Evolutionary conservation across 1,284 basidiomycete genomes (phyloP).

Genomic region (Termitomyces sp.): DNA sequence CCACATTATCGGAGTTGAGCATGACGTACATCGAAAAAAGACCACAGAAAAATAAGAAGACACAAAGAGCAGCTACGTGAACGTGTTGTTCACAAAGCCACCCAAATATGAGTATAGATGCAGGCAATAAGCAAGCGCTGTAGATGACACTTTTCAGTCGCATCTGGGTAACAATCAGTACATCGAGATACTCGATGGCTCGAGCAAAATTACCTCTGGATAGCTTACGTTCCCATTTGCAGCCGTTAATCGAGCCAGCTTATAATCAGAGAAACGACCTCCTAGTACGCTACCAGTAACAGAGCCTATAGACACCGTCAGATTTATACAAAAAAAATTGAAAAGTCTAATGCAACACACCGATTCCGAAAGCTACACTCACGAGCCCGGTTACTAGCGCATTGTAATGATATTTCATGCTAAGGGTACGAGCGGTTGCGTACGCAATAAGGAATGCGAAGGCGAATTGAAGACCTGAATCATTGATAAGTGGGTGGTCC

Average conservation of each 20-base stretch:
- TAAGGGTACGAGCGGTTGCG: constrained; percentile 68
- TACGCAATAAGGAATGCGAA: constrained; percentile 69
- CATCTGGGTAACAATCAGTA: constrained; percentile 44
- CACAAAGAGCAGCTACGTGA: constrained; percentile 58
- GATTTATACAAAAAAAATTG: neutral
- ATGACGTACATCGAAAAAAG: constrained; percentile 63
- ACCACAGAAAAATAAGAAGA: constrained; percentile 61
- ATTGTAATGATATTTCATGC: constrained; percentile 59
- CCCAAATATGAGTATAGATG: constrained; percentile 63
- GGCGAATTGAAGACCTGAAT: constrained; percentile 63
- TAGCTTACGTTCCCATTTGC: constrained; percentile 56
- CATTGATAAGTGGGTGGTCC: constrained; percentile 1
- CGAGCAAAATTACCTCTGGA: constrained; percentile 54
- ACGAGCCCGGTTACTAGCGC: constrained; percentile 73
- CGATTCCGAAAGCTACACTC: constrained; percentile 68
- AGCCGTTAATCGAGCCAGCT: constrained; percentile 51
- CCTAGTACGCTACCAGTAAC: constrained; percentile 70
- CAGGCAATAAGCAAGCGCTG: constrained; percentile 52
- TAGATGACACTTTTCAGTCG: constrained; percentile 60
- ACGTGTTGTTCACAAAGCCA: constrained; percentile 70
- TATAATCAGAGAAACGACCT: constrained; percentile 72
- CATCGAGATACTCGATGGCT: neutral
- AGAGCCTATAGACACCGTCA: constrained; percentile 38
- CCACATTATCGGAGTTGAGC: neutral
- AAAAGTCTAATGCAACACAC: constrained; percentile 31